Evolutionary conservation across 2,329 filamentous ascomycete species (phyloP).

Genomic region (Arthrobotrys musiformis): DNA sequence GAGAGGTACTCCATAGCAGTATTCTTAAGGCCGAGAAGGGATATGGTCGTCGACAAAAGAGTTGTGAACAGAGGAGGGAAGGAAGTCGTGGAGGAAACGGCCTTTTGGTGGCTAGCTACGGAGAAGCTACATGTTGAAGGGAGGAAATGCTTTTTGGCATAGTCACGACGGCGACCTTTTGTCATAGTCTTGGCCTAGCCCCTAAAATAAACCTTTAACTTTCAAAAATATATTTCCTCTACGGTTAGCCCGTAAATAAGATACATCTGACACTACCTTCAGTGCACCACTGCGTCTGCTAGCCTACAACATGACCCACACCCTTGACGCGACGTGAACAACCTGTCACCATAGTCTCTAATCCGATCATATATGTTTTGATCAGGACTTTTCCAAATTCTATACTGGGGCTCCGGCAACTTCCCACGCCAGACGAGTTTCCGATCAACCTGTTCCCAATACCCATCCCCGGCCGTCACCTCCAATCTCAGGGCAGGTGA

Average conservation of each 20-base stretch:
- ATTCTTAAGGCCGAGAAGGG: conserved; percentile 35
- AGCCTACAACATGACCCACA: not conserved
- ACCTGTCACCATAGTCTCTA: not conserved
- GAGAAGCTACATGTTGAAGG: conserved; percentile 42
- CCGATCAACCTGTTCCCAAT: conserved; percentile 4
- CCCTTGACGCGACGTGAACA: not conserved
- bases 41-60: conserved; percentile 9
- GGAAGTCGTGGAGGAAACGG: conserved; percentile 24
- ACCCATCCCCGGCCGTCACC: not conserved
- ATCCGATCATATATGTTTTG: not conserved
- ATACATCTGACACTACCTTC: too few relatives aligned
- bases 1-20: conserved; percentile 43
- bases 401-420: not conserved
- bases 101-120: conserved; percentile 34
- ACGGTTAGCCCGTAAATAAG: too few relatives aligned
- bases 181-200: too few relatives aligned
- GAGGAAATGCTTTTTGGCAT: conserved; percentile 32
- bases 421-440: not conserved
- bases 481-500: not conserved
- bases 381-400: not conserved
- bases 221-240: too few relatives aligned
- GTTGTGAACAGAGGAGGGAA: not conserved
- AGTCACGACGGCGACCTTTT: not conserved
- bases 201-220: too few relatives aligned
- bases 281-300: not conserved